Base-by-base conservation (phyloP, 108 stramenopile species). In the Licmophora abbreviata region DNA sequence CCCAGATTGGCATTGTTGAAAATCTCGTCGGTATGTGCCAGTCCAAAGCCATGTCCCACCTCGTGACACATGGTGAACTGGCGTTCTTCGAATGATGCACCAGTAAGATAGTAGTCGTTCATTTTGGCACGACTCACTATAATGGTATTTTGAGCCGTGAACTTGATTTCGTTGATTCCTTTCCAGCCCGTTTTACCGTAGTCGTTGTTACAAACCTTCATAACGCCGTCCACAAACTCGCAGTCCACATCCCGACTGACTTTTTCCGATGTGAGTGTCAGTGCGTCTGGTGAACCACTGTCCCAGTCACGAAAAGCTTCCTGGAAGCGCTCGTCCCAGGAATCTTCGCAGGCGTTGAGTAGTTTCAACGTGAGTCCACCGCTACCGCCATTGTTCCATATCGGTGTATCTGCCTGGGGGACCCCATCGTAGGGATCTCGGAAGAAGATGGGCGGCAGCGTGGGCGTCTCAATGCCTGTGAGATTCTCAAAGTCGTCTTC, bases 1-100 rank as follows among this genome's bases (percentile, higher is more conserved):
- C 83, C 83, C 18, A 67, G 51, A 48, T 78, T 66, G 1, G 49
- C 7, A 41, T 88, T 88, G 61, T 69, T 63, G 22, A 79, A 74
- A 34, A 68, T 74, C 53, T 89, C 87, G 56, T 90, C 88, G 36
- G 80, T 82, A 53, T 91, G 89, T 3, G 85, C 73, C 2, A 91
- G 51, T 14, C 89, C 89, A 65, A 72, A 83, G 20, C 84, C 84
- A 61, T 75, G 83, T 11, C 78, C 78, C 29, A 56, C 31, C 42
- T 64, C 68, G 30, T 69, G 68, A 48, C 63, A 64, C 64, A 71
- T 76, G 24, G 74, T 76, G 33, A 71, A 83, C 29, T 56, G 68
- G 4, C 73, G 49, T 37, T 83, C 74, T 36, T 59, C 64, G 26
- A 51, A 55, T 7, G 68, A 53, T 15, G 81, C 73, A 49, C 74